These are phyloP conservation scores for Salix purpurea DNA, from an alignment of 345 rosid genomes.

Conservation along the genomic window DNA sequence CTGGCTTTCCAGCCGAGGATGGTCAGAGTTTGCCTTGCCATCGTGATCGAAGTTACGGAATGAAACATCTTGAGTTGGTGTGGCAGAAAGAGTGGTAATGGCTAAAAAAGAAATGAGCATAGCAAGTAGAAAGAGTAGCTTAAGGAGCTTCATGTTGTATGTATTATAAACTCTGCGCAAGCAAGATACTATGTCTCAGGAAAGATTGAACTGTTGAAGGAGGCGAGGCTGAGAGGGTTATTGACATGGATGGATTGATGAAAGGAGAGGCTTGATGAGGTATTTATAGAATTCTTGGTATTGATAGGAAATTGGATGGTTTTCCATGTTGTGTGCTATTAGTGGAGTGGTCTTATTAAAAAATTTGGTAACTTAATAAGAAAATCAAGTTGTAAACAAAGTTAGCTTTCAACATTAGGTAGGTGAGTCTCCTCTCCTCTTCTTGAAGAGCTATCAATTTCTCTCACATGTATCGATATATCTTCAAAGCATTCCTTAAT, in stretches of 20 bases:
- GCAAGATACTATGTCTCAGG: neutral
- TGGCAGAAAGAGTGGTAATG: neutral
- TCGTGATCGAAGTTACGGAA: neutral
- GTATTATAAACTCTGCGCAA: neutral
- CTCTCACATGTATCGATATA: no score
- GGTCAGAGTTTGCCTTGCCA: neutral
- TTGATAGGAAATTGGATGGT: neutral
- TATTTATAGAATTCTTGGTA: neutral
- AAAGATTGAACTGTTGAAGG: neutral
- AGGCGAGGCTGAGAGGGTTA: neutral
- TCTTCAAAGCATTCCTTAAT: no score
- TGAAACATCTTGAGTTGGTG: neutral
- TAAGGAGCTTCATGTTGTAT: constrained; percentile 9
- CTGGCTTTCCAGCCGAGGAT: neutral
- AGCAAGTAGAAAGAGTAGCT: constrained; percentile 4
- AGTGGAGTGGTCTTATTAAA: neutral
- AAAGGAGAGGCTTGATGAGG: neutral
- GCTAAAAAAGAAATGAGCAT: constrained; percentile 2
- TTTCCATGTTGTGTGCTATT: neutral
- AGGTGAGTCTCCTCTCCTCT: neutral
- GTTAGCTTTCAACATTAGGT: no score
- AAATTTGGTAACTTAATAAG: no score
- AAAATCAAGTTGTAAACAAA: no score
- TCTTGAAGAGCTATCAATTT: no score
- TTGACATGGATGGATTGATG: neutral